Conservation (phyloP, 2,329 filamentous ascomycete species). For the Microascus cirrosus region DNA sequence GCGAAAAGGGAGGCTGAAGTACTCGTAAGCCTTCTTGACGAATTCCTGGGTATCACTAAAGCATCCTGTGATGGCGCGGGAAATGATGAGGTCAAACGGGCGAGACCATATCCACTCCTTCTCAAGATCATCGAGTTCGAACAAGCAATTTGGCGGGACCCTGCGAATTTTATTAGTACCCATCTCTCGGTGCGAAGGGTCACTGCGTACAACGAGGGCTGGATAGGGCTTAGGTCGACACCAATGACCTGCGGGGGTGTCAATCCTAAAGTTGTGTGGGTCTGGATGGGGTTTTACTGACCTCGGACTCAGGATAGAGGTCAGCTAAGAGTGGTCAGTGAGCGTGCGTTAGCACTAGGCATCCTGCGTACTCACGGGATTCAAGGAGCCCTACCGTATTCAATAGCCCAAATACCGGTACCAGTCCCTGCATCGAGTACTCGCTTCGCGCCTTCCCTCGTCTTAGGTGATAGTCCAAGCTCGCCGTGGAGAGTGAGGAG, state of each 20-base stretch:
- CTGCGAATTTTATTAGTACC: constrained; percentile 10
- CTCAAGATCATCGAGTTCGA: constrained; percentile 14
- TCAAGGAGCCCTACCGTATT: constrained; percentile 10
- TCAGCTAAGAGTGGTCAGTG: neutral
- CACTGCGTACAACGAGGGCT: constrained; percentile 15
- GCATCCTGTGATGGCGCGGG: constrained; percentile 17
- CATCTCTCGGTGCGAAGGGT: neutral
- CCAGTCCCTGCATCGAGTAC: constrained; percentile 15
- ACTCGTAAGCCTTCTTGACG: constrained; percentile 21
- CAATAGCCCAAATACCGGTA: constrained; percentile 15
- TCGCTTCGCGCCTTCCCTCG: constrained; percentile 4
- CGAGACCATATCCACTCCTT: constrained; percentile 12
- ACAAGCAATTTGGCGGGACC: constrained; percentile 12
- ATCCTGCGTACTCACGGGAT: neutral
- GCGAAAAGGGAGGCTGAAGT: neutral
- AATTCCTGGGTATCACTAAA: constrained; percentile 18
- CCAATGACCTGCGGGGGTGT: constrained; percentile 14
- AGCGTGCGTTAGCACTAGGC: neutral
- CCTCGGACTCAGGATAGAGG: neutral
- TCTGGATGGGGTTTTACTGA: constrained; percentile 8
- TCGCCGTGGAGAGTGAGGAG: constrained; percentile 9
- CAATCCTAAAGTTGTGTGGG: neutral
- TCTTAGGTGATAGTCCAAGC: constrained; percentile 6
- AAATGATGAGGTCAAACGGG: constrained; percentile 18
- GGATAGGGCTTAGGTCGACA: constrained; percentile 11